Conservation (phyloP, 2,329 filamentous ascomycete genomes). For the Sporothrix phasma region DNA sequence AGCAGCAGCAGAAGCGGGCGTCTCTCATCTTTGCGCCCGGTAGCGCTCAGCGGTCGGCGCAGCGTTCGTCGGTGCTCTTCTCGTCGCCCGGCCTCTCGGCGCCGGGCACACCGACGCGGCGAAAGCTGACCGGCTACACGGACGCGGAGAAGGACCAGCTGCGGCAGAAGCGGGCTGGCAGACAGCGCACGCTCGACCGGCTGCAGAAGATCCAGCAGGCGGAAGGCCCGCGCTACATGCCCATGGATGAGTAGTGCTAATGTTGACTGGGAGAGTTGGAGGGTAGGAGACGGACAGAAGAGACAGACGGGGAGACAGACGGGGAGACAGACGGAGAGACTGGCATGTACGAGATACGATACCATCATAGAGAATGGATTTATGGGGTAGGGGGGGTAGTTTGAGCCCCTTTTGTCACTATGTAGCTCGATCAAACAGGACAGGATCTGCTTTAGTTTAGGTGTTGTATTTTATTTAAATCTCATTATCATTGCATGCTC, state of each 20-base stretch:
- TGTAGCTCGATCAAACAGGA: neutral
- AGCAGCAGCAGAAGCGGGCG: constrained; percentile 26
- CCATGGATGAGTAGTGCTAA: constrained; percentile 16
- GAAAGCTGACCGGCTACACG: constrained; percentile 53
- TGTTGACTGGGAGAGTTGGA: neutral
- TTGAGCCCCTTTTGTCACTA: neutral
- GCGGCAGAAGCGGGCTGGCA: constrained; percentile 42
- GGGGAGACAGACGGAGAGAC: too few relatives aligned
- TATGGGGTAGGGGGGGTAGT: neutral
- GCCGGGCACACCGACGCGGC: constrained; percentile 40
- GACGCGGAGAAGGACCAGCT: constrained; percentile 47
- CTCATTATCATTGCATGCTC: constrained; percentile 5
- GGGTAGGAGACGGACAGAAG: too few relatives aligned
- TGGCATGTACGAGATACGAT: neutral
- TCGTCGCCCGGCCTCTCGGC: constrained; percentile 24
- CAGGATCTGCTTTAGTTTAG: neutral
- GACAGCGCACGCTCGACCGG: constrained; percentile 18
- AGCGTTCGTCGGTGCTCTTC: constrained; percentile 33
- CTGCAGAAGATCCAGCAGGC: constrained; percentile 31
- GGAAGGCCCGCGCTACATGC: constrained; percentile 27
- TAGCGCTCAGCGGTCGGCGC: constrained; percentile 27
- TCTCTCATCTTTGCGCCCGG: constrained; percentile 26
- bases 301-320: too few relatives aligned
- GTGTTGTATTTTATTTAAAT: neutral
- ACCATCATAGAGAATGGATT: neutral